These are phyloP conservation scores for Cladosporium halotolerans DNA, from an alignment of 2,329 filamentous ascomycete genomes.

Conservation along the genomic window DNA sequence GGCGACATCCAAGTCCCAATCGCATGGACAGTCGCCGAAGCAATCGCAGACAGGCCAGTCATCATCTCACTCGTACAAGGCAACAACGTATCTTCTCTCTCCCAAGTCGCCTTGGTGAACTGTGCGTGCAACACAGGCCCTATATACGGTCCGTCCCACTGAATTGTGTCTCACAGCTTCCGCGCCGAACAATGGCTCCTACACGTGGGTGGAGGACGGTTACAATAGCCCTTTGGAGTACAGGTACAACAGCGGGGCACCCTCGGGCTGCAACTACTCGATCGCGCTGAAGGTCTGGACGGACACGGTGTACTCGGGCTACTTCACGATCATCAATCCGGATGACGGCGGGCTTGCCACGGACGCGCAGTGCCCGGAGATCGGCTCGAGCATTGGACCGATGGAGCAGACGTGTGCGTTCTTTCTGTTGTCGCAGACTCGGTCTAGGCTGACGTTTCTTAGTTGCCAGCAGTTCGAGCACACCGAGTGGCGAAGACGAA, in stretches of 20 bases:
- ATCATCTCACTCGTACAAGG: conserved; percentile 7
- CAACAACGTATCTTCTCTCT: background rate
- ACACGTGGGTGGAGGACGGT: conserved; percentile 3
- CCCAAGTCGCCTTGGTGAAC: background rate
- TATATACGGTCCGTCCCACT: no score
- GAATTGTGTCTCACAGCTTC: background rate
- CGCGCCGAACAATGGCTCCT: conserved; percentile 7
- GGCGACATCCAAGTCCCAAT: background rate
- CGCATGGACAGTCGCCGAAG: conserved; percentile 2
- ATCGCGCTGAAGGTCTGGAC: conserved; percentile 13
- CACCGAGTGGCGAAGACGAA: background rate
- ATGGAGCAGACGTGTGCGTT: background rate
- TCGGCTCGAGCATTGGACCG: background rate
- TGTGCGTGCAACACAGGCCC: background rate
- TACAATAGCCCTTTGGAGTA: conserved; percentile 5
- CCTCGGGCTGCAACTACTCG: conserved; percentile 13
- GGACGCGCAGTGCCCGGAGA: conserved; percentile 6
- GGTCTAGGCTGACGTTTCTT: background rate
- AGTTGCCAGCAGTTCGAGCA: background rate
- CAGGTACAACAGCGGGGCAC: background rate
- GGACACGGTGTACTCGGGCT: conserved; percentile 8
- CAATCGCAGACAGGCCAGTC: background rate
- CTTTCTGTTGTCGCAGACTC: background rate
- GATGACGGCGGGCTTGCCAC: conserved; percentile 10
- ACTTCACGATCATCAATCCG: conserved; percentile 14